Evolutionary conservation across 495 filamentous ascomycete genomes (phyloP).

Genomic region (Acidiella bohemica): DNA sequence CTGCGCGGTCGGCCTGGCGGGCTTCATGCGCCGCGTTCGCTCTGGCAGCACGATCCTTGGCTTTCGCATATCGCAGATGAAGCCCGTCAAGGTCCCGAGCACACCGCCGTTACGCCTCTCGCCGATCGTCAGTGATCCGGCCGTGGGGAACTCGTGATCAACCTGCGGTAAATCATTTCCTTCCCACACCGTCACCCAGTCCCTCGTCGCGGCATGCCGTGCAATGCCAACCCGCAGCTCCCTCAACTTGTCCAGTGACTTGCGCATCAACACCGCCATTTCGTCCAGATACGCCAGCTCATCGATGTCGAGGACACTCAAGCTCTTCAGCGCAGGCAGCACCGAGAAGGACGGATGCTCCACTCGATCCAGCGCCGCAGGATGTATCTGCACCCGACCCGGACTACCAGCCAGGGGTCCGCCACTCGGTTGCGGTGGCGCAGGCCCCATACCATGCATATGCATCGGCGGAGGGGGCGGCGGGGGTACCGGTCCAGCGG

Average conservation of each 20-base stretch:
- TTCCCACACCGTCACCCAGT: slow-evolving; percentile 53
- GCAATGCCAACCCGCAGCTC: slow-evolving; percentile 76
- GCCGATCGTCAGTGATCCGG: slow-evolving; percentile 20
- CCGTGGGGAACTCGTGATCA: slow-evolving; percentile 32
- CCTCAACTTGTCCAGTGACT: slow-evolving; percentile 50
- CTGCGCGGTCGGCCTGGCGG: neutral
- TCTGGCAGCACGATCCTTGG: slow-evolving; percentile 10
- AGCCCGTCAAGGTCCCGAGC: slow-evolving; percentile 54
- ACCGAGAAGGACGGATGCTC: slow-evolving; percentile 82
- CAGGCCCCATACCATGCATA: slow-evolving; percentile 14
- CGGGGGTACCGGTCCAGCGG: slow-evolving; percentile 18
- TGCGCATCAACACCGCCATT: slow-evolving; percentile 66
- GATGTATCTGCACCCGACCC: slow-evolving; percentile 19
- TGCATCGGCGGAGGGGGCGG: slow-evolving; percentile 25
- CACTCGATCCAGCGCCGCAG: slow-evolving; percentile 36
- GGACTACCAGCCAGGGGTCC: slow-evolving; percentile 18
- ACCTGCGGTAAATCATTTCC: slow-evolving; percentile 43
- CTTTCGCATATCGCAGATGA: slow-evolving; percentile 48
- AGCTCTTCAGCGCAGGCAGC: slow-evolving; percentile 63
- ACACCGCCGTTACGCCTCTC: slow-evolving; percentile 50
- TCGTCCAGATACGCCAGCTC: slow-evolving; percentile 80
- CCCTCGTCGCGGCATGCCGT: slow-evolving; percentile 37
- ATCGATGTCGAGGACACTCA: slow-evolving; percentile 81
- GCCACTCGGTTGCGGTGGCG: slow-evolving; percentile 16
- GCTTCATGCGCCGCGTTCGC: slow-evolving; percentile 6